These are phyloP conservation scores for Echites panduratus DNA, from an alignment of 257 asterid genomes.

Conservation along the genomic window DNA sequence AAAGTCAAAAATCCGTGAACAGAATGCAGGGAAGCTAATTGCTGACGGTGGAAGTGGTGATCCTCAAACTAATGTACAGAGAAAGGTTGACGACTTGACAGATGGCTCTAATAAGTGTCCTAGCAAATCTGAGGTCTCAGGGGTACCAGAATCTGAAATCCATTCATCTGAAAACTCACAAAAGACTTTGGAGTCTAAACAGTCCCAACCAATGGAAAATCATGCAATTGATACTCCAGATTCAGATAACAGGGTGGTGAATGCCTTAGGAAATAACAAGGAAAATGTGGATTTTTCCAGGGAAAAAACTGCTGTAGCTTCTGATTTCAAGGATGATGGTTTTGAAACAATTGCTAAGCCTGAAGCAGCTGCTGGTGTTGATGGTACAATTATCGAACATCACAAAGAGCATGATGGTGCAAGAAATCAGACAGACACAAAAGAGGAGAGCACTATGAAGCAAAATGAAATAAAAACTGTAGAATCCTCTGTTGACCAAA, in stretches of 20 bases:
- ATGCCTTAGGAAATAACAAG: conserved; percentile 21
- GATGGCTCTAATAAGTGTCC: conserved; percentile 32
- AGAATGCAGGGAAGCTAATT: conserved; percentile 19
- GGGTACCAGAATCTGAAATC: conserved; percentile 35
- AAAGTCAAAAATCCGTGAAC: conserved; percentile 36
- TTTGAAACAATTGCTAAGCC: conserved; percentile 35
- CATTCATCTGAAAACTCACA: conserved; percentile 36
- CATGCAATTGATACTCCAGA: conserved; percentile 26
- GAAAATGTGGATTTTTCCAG: conserved; percentile 29
- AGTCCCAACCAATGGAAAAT: conserved; percentile 23
- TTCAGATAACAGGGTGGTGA: conserved; percentile 26
- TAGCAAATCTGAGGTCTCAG: conserved; percentile 34
- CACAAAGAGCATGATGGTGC: conserved; percentile 30
- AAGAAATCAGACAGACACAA: conserved; percentile 20
- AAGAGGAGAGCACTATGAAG: conserved; percentile 21
- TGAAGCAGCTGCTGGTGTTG: conserved; percentile 38
- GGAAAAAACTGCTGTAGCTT: conserved; percentile 24
- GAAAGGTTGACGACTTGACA: conserved; percentile 26
- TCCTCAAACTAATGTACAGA: conserved; percentile 32
- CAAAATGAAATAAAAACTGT: conserved; percentile 17
- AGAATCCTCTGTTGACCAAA: conserved; percentile 36
- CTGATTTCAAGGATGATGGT: conserved; percentile 32
- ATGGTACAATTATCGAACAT: conserved; percentile 28
- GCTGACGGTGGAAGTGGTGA: conserved; percentile 27
- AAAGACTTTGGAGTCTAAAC: conserved; percentile 28